Evolutionary conservation across 805 yeast genomes (phyloP), one percentile per base, ranked within the genome.

Genomic region (Saturnispora quitensis): DNA sequence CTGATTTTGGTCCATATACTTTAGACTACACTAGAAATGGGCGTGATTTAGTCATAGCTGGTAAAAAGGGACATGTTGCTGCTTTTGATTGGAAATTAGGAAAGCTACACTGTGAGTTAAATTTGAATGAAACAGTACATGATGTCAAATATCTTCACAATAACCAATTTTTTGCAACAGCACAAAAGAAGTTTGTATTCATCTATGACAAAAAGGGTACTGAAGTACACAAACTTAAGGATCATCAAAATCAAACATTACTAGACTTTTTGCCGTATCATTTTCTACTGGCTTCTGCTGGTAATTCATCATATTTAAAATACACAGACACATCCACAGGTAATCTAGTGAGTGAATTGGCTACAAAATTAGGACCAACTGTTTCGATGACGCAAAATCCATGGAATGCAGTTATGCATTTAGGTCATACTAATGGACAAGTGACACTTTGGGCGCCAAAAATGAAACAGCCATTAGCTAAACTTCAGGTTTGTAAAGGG

Each of bases 261-360:
- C 71, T 93, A 62, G 95, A 90, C 56, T 93, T 88, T 62, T 73
- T 93, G 58, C 98, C 98, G 1, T 93, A 90, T 66, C 99, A 93
- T 69, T 90, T 84, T 61, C 71, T 93, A 38, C 73, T 93, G 46
- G 89, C 84, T 1, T 80, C 96, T 0, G 89, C 95, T 1, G 98
- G 99, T 42, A 82, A 86, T 59, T 80, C 95, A 2, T 97, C 97
- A 5, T 86, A 76, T 68, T 73, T 93, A 55, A 88, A 86, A 68
- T 93, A 88, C 68, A 98, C 93, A 63, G 99, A 93, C 68, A 95
- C 90, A 2, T 84, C 97, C 3, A 93, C 98, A 0, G 99, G 99
- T 55, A 78, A 75, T 45, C 70, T 89, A 34, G 93, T 90, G 1
- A 75, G 89, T 43, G 98, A 93, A 66, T 71, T 82, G 31, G 77